These are phyloP conservation scores for Puccinia coronata DNA, from an alignment of 1,284 basidiomycete species.

Conservation along the genomic window DNA sequence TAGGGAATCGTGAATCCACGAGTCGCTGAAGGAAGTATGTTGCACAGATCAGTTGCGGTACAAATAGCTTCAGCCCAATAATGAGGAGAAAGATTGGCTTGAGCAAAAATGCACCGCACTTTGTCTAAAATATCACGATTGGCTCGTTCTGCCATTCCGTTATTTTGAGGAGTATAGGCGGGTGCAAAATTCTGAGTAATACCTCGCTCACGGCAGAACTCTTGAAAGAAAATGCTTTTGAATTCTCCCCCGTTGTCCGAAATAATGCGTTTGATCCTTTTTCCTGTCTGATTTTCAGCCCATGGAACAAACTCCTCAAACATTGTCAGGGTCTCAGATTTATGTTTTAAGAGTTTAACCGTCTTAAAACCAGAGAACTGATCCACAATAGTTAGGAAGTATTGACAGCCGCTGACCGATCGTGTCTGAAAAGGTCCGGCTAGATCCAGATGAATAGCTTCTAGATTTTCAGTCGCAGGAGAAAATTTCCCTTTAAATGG, in stretches of 20 bases:
- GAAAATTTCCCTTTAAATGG: too few relatives aligned
- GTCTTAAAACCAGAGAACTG: too few relatives aligned
- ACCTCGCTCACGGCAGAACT: neutral
- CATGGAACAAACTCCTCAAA: neutral
- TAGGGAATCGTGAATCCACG: neutral
- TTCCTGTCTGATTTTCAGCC: too few relatives aligned
- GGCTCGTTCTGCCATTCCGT: too few relatives aligned
- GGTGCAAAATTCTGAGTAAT: neutral
- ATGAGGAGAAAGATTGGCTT: neutral
- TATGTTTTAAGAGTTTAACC: too few relatives aligned
- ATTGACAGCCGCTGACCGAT: neutral
- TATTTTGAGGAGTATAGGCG: too few relatives aligned
- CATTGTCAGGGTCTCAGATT: too few relatives aligned
- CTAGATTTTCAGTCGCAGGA: neutral
- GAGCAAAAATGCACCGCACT: too few relatives aligned
- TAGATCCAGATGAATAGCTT: slow-evolving; percentile 22
- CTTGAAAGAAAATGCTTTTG: too few relatives aligned
- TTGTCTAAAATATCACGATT: neutral
- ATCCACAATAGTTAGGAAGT: slow-evolving; percentile 23
- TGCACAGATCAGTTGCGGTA: neutral
- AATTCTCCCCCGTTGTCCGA: too few relatives aligned
- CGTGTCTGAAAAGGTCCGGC: too few relatives aligned
- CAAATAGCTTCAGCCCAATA: neutral
- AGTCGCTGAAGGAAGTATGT: neutral
- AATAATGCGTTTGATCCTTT: too few relatives aligned